Percentiles rank a stretch among this genome's conserved stretches.
phyloP scores from a whole-genome alignment of 1,284 basidiomycete species.

The Chiua sp. region DNA sequence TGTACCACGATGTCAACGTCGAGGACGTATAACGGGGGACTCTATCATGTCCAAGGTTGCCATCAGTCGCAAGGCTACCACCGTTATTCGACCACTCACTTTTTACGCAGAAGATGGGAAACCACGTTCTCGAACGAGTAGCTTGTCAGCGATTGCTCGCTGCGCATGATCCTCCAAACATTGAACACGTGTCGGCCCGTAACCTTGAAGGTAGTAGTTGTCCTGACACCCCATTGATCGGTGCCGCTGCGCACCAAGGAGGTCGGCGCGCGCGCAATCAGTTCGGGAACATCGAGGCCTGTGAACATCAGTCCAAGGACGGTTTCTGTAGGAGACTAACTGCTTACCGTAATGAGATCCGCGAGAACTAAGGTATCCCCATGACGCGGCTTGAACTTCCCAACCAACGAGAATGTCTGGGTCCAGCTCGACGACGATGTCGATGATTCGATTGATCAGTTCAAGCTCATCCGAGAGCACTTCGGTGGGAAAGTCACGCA shows the following conservation, averaged over 20 bases:
- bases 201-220: conserved; percentile 85
- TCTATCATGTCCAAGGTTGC: conserved; percentile 43
- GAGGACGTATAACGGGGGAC: conserved; percentile 76
- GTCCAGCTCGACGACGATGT: conserved; percentile 80
- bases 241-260: conserved; percentile 43
- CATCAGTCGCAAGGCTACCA: conserved; percentile 3
- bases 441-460: conserved; percentile 80
- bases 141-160: conserved; percentile 79
- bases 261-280: conserved; percentile 68
- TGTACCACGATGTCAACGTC: conserved; percentile 79
- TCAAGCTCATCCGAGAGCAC: conserved; percentile 80
- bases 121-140: conserved; percentile 94
- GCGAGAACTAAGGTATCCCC: conserved; percentile 92
- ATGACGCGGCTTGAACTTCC: conserved; percentile 89
- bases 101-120: conserved; percentile 76
- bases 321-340: neutral
- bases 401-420: conserved; percentile 94
- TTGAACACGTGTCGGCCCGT: conserved; percentile 92
- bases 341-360: conserved; percentile 63
- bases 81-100: conserved; percentile 48
- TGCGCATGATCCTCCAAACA: conserved; percentile 91
- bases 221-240: conserved; percentile 78
- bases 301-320: conserved; percentile 5
- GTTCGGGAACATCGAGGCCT: conserved; percentile 73
- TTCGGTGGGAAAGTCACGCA: conserved; percentile 57